phyloP scores from a whole-genome alignment of 2,329 filamentous ascomycete species.

The Ceratocystis huliohia region DNA sequence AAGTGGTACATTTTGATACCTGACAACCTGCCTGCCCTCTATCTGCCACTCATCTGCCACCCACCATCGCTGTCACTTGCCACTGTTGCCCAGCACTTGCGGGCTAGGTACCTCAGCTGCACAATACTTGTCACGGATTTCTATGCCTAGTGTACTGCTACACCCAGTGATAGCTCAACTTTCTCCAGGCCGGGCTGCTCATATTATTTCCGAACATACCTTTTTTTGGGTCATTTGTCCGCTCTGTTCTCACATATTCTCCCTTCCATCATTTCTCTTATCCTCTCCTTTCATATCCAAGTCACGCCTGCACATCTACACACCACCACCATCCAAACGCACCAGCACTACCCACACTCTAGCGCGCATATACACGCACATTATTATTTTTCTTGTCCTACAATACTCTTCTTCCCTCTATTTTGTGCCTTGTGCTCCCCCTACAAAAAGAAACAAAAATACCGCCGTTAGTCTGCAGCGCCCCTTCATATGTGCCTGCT shows the following conservation, averaged over 20 bases:
- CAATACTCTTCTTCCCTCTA: neutral
- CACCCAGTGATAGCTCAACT: too few species aligned
- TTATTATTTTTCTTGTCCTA: neutral
- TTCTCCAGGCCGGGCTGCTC: too few species aligned
- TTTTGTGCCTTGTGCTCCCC: neutral
- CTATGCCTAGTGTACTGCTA: too few species aligned
- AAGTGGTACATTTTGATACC: neutral
- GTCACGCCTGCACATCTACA: neutral
- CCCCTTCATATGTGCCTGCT: constrained; percentile 9
- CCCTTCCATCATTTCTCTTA: neutral
- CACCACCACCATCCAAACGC: neutral
- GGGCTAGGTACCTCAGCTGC: too few species aligned
- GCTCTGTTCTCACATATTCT: neutral
- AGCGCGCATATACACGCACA: neutral
- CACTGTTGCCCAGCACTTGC: neutral
- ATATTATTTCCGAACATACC: too few species aligned
- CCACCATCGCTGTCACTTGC: neutral
- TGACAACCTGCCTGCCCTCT: neutral
- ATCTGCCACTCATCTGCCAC: neutral
- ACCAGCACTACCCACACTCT: neutral
- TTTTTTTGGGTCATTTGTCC: constrained; percentile 7
- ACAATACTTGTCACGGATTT: too few species aligned
- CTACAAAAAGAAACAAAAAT: neutral
- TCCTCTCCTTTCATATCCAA: neutral
- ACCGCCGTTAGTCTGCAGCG: neutral